These are phyloP conservation scores for Agroathelia rolfsii DNA, from an alignment of 1,284 basidiomycete species.

Conservation along the genomic window DNA sequence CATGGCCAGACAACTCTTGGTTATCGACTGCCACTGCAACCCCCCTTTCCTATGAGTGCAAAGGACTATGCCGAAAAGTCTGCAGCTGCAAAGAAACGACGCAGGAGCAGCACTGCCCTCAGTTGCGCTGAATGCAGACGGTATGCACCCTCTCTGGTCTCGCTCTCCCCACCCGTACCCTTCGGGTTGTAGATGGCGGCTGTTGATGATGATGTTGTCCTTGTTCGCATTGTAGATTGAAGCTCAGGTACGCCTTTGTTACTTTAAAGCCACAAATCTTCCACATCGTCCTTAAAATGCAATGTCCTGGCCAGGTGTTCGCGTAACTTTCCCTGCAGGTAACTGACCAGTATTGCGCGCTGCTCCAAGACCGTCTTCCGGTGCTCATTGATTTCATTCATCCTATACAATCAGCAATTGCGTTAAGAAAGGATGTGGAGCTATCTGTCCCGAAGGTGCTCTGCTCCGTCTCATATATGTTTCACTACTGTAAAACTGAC, in stretches of 20 bases:
- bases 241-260: slow-evolving; percentile 42
- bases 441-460: slow-evolving; percentile 54
- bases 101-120: slow-evolving; percentile 41
- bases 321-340: slow-evolving; percentile 53
- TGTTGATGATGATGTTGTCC: too few species aligned
- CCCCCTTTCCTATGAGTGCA: too few species aligned
- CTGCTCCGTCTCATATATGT: slow-evolving; percentile 3
- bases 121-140: slow-evolving; percentile 55
- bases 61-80: too few species aligned
- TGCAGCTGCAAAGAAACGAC: too few species aligned
- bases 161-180: slow-evolving; percentile 10
- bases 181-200: too few species aligned
- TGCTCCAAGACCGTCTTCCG: too few species aligned
- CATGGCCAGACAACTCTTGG: slow-evolving; percentile 13
- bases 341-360: too few species aligned
- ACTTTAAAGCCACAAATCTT: slow-evolving; percentile 22
- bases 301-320: slow-evolving; percentile 34
- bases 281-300: slow-evolving; percentile 13
- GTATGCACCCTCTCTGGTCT: slow-evolving; percentile 23
- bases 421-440: slow-evolving; percentile 45
- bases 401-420: slow-evolving; percentile 35
- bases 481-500: slow-evolving; percentile 2
- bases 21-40: slow-evolving; percentile 17
- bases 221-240: slow-evolving; percentile 32
- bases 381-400: slow-evolving; percentile 33